phyloP scores from a whole-genome alignment of 768 basidiomycete species.

The Podaxis mareebaensis region DNA sequence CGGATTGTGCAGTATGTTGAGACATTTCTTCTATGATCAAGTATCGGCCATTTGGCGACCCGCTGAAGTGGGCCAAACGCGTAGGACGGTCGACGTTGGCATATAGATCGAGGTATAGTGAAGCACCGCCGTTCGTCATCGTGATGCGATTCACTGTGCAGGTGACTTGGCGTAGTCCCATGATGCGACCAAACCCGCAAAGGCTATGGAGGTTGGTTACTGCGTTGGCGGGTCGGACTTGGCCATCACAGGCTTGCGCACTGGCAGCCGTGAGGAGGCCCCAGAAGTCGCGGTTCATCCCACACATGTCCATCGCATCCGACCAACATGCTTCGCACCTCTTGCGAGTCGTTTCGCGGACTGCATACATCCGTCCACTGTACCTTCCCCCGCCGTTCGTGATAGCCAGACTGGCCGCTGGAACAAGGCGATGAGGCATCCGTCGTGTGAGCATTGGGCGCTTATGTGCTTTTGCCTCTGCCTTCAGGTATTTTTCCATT shows the following conservation, averaged over 20 bases:
- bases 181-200: background rate
- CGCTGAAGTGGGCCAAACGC: background rate
- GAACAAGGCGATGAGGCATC: background rate
- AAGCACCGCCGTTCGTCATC: background rate
- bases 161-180: background rate
- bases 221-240: background rate
- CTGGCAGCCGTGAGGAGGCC: background rate
- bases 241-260: background rate
- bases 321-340: background rate
- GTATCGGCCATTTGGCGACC: background rate
- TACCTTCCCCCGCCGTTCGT: background rate
- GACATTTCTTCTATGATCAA: background rate
- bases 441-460: background rate
- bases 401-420: background rate
- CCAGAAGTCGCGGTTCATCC: background rate
- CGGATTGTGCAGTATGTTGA: background rate
- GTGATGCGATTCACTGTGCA: background rate
- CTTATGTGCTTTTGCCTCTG: background rate
- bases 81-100: background rate
- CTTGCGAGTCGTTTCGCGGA: background rate
- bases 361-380: background rate
- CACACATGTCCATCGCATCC: background rate
- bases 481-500: background rate
- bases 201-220: background rate
- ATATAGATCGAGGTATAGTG: background rate